Conservation (phyloP, 1,284 basidiomycete species). For the Ganoderma lingzhi region DNA sequence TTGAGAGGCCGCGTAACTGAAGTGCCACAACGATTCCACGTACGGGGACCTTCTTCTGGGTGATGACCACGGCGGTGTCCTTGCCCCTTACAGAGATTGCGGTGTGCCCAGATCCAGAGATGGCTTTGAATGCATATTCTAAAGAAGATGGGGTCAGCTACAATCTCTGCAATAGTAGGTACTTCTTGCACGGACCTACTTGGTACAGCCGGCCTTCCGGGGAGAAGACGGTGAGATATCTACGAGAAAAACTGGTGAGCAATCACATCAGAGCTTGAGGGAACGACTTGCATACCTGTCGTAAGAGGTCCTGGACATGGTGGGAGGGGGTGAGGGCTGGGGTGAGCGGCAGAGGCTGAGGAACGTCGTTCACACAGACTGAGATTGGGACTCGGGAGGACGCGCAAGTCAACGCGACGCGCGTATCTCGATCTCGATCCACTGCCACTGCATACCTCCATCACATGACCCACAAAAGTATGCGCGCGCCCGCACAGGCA, state of each 20-base stretch:
- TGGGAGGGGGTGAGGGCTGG: constrained; percentile 32
- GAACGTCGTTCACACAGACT: no score
- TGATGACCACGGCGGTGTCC: constrained; percentile 95
- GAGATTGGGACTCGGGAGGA: constrained; percentile 28
- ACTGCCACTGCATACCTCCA: neutral
- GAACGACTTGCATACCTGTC: constrained; percentile 58
- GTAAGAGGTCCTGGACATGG: constrained; percentile 87
- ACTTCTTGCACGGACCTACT: constrained; percentile 78
- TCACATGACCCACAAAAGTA: constrained; percentile 28
- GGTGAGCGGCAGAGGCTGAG: constrained; percentile 12
- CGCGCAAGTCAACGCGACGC: constrained; percentile 43
- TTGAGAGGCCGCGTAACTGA: neutral
- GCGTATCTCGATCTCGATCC: constrained; percentile 29
- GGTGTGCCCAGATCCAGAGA: constrained; percentile 96
- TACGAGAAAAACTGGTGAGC: constrained; percentile 36
- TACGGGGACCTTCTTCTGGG: constrained; percentile 98
- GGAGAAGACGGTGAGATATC: constrained; percentile 94
- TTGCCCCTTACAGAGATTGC: constrained; percentile 93
- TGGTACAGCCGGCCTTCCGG: constrained; percentile 95
- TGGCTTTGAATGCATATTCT: constrained; percentile 99
- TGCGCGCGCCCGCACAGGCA: neutral
- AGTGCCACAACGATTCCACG: constrained; percentile 39
- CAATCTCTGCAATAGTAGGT: neutral
- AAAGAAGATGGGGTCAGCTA: neutral
- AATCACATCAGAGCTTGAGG: neutral